Base-by-base conservation (phyloP, 1,284 basidiomycete species). In the Abortiporus biennis region DNA sequence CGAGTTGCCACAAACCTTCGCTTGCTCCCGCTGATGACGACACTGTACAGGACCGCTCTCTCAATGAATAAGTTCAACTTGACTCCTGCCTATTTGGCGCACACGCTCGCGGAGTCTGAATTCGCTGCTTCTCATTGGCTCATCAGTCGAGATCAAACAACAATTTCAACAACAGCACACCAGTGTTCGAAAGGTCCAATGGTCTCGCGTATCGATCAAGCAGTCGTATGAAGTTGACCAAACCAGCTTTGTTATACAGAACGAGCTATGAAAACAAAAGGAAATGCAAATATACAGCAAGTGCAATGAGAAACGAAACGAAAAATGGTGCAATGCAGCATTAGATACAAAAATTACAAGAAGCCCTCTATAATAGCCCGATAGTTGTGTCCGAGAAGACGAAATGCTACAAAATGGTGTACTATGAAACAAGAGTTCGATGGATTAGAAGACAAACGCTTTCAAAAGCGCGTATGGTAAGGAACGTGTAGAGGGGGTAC, bases 381-480 rank as follows among this genome's bases (percentile, higher is more conserved):
- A 40, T 44, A 51, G 52, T 49, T 52, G 48, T 52, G 46, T 38
- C 43, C 44, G 43, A 42, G 25, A 25, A 38, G 50, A 30, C 43
- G 42, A 50, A 51, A 55, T 53, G 62, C 63, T 68, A 65, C 66
- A 71, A 60, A 55, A 54, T 57, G 55, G 53, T n/a, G 60, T 49
- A 41, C 39, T 43, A 35, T 53, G 53, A 50, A 46, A 49, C 43
- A 52, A 49, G 46, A 49, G 51, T 41, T 52, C 54, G 58, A 59
- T 48, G 46, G 50, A 53, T 42, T 52, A 53, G 58, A 59, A 50
- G 49, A 47, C 17, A 27, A 29, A 22, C 40, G 37, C 32, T 17
- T 40, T 30, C 32, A 39, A 51, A 45, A 30, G 47, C 32, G 37
- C 47, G 43, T 55, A 57, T 31, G 50, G 45, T 54, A 54, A 30